Evolutionary conservation across 1,284 basidiomycete species (phyloP).

Genomic region (Bjerkandera adusta): DNA sequence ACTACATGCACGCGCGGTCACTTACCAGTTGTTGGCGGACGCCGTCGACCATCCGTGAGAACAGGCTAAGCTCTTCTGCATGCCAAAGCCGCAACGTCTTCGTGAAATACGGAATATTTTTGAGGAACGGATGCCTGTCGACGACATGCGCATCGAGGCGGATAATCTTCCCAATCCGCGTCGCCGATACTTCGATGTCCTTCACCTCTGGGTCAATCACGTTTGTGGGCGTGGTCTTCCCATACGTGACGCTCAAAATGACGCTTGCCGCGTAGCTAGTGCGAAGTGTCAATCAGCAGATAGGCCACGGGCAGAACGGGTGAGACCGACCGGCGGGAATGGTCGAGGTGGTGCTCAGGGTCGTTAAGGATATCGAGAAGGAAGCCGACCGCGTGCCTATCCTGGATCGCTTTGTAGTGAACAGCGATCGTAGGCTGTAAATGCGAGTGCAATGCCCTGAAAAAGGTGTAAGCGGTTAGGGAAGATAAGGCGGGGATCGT

Average conservation of each 20-base stretch:
- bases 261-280: conserved; percentile 60
- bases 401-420: conserved; percentile 46
- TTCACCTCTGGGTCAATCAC: conserved; percentile 56
- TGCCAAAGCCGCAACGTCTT: conserved; percentile 50
- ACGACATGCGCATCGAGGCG: conserved; percentile 58
- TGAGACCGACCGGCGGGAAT: conserved; percentile 43
- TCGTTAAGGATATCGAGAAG: conserved; percentile 50
- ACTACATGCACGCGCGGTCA: background rate
- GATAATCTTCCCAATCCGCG: conserved; percentile 46
- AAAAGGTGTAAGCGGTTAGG: background rate
- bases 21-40: conserved; percentile 46
- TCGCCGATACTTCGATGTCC: conserved; percentile 47
- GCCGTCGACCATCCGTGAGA: conserved; percentile 43
- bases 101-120: conserved; percentile 54
- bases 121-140: conserved; percentile 54
- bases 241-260: conserved; percentile 65
- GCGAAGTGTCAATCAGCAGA: background rate
- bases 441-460: conserved; percentile 48
- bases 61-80: conserved; percentile 54
- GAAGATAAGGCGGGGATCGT: background rate
- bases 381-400: conserved; percentile 43
- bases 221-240: conserved; percentile 45
- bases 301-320: background rate
- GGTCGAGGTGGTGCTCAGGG: conserved; percentile 50
- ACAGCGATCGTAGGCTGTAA: conserved; percentile 46